Percentiles rank a stretch among this genome's conserved stretches.
Conservation (phyloP, 2,329 filamentous ascomycete species). For the Cadophora gregata region DNA sequence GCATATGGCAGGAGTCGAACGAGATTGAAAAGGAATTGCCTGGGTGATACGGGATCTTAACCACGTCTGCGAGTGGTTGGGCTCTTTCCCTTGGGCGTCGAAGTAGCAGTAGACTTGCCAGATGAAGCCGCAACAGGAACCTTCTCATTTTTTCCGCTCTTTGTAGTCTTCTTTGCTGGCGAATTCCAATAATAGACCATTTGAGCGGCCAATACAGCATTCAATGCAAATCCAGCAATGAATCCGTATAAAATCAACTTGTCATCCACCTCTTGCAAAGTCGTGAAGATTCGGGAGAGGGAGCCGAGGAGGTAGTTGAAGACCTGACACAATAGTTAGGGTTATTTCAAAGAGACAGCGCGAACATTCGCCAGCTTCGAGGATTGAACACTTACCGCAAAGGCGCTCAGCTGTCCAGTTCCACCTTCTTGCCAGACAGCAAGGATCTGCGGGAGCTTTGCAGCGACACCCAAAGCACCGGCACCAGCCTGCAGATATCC, state of each 20-base stretch:
- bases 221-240: conserved; percentile 88
- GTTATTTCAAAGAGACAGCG: too few relatives aligned
- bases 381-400: conserved; percentile 70
- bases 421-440: conserved; percentile 85
- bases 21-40: conserved; percentile 14
- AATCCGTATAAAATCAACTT: conserved; percentile 96
- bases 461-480: conserved; percentile 81
- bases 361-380: neutral
- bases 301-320: conserved; percentile 98
- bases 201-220: conserved; percentile 83
- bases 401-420: conserved; percentile 95
- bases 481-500: conserved; percentile 82
- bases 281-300: conserved; percentile 95
- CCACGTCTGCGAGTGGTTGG: conserved; percentile 44
- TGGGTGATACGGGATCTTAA: conserved; percentile 20
- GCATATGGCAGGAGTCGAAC: conserved; percentile 36
- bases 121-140: conserved; percentile 27
- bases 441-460: conserved; percentile 92
- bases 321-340: conserved; percentile 61
- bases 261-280: conserved; percentile 95
- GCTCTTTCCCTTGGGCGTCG: conserved; percentile 40
- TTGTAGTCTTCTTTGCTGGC: conserved; percentile 55
- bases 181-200: conserved; percentile 98
- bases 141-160: conserved; percentile 50
- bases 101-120: conserved; percentile 32